Percentiles rank a stretch among this genome's conserved stretches.
These are phyloP conservation scores for Auriscalpium microsporum DNA, from an alignment of 768 basidiomycete genomes.

Conservation along the genomic window DNA sequence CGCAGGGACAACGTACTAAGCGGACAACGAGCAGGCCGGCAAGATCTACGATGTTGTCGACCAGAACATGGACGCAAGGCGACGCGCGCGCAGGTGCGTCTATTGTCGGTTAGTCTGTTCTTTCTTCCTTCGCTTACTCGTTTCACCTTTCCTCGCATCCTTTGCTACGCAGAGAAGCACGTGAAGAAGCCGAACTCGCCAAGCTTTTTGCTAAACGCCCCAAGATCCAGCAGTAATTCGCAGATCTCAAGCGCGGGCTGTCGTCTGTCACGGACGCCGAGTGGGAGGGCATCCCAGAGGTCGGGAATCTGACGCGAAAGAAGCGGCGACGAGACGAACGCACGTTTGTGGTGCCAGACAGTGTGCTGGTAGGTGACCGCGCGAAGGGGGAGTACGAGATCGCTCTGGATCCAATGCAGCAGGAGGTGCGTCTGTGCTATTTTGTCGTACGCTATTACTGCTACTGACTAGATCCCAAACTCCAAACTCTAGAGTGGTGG, in stretches of 20 bases:
- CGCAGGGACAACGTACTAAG: conserved; percentile 91
- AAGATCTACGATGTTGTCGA: conserved; percentile 92
- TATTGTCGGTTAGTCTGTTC: conserved; percentile 29
- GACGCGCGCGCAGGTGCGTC: conserved; percentile 70
- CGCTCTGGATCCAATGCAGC: conserved; percentile 65
- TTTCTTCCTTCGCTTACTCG: neutral
- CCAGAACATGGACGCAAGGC: conserved; percentile 78
- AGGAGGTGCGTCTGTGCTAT: conserved; percentile 44
- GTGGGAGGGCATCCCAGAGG: conserved; percentile 95
- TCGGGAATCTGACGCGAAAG: conserved; percentile 90
- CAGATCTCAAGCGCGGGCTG: conserved; percentile 88
- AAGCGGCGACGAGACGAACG: conserved; percentile 81
- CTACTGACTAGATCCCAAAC: conserved; percentile 3
- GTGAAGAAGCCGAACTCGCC: conserved; percentile 63
- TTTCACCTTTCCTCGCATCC: conserved; percentile 16
- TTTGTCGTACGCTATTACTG: neutral
- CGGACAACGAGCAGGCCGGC: conserved; percentile 97
- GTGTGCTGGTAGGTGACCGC: conserved; percentile 81
- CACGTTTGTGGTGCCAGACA: conserved; percentile 87
- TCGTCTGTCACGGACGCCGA: conserved; percentile 81
- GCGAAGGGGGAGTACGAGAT: conserved; percentile 69
- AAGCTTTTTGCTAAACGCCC: conserved; percentile 82
- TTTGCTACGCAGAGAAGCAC: conserved; percentile 49
- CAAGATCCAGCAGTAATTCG: conserved; percentile 93
- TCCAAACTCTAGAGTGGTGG: conserved; percentile 48